Conservation (phyloP, 805 yeast species). For the Torulaspora maleeae region DNA sequence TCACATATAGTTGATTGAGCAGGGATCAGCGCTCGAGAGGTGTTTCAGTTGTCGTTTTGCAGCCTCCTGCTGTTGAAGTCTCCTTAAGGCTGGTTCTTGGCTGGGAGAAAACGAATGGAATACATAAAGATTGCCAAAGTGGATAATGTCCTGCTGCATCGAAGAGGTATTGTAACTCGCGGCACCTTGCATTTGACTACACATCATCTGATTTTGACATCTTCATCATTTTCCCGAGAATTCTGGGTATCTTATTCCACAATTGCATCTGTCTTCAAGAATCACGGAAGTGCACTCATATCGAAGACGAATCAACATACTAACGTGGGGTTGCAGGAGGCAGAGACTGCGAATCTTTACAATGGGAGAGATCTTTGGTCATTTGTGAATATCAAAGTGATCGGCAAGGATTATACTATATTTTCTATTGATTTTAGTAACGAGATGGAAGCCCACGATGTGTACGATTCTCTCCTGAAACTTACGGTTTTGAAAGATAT, state of each 20-base stretch:
- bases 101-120: conserved; percentile 41
- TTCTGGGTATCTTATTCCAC: conserved; percentile 92
- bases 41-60: background rate
- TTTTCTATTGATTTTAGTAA: conserved; percentile 68
- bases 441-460: conserved; percentile 59
- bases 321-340: background rate
- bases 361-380: conserved; percentile 33
- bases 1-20: background rate
- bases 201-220: conserved; percentile 67
- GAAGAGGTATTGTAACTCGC: conserved; percentile 49
- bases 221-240: conserved; percentile 45
- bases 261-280: conserved; percentile 56
- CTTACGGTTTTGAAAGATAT: conserved; percentile 53
- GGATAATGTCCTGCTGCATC: conserved; percentile 49
- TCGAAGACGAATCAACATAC: conserved; percentile 20
- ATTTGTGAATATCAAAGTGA: conserved; percentile 56
- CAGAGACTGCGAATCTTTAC: conserved; percentile 10
- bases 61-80: background rate
- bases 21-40: background rate
- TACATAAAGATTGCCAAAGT: conserved; percentile 51
- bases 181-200: conserved; percentile 69
- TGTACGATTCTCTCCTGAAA: conserved; percentile 63
- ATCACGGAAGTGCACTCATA: conserved; percentile 46
- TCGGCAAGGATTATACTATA: conserved; percentile 81
- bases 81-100: background rate